phyloP scores from a whole-genome alignment of 1,139 yeast genomes.

The Geotrichum restrictum region DNA sequence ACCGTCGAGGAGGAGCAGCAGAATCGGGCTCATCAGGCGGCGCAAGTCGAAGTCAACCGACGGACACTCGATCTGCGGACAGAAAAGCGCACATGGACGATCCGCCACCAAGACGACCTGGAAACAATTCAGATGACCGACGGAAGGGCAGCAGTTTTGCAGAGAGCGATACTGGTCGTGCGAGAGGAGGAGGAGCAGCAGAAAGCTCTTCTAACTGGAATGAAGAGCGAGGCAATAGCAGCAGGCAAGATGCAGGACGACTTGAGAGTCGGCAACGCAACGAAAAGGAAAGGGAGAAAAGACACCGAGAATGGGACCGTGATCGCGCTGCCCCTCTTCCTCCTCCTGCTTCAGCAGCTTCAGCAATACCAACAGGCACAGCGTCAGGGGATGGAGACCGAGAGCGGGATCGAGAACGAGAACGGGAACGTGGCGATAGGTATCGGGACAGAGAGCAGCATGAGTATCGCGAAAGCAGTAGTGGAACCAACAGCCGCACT shows the following conservation, averaged over 20 bases:
- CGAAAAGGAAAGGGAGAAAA: constrained; percentile 19
- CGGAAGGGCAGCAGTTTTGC: not conserved
- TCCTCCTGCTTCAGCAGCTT: no score
- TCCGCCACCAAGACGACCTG: not conserved
- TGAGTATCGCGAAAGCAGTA: constrained; percentile 11
- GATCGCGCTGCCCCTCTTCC: constrained; percentile 14
- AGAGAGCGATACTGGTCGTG: not conserved
- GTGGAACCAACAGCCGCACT: constrained; percentile 13
- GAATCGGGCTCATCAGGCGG: not conserved
- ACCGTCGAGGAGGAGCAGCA: constrained; percentile 1
- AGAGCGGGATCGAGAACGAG: constrained; percentile 17
- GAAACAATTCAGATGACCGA: not conserved
- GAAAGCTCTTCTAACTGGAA: constrained; percentile 1
- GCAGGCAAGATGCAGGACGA: constrained; percentile 13
- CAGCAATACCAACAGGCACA: no score
- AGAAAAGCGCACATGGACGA: constrained; percentile 8
- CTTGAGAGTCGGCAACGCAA: constrained; percentile 18
- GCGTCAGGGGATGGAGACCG: not conserved
- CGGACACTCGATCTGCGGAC: constrained; percentile 7
- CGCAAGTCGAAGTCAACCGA: not conserved
- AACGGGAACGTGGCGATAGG: constrained; percentile 19
- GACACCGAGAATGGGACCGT: constrained; percentile 25
- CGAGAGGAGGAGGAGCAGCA: not conserved
- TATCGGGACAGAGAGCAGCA: constrained; percentile 9
- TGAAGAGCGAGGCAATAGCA: constrained; percentile 2